Base-by-base conservation (phyloP, 768 basidiomycete species). In the Lactarius psammicola region DNA sequence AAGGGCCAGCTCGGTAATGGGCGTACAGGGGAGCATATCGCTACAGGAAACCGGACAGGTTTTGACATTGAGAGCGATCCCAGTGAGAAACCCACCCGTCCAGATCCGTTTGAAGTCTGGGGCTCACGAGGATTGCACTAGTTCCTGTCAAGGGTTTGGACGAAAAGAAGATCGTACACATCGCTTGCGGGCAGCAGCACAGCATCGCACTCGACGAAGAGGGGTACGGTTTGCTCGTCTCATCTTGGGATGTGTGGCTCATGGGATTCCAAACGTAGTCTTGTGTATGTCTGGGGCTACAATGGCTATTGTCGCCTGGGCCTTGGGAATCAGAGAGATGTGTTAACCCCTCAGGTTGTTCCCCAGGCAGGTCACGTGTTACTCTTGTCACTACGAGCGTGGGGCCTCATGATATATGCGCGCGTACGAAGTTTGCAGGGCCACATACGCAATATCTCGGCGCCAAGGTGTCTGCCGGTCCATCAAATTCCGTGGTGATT, bases 1-100 rank as follows among this genome's bases (percentile, higher is more conserved):
- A 87, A 92, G 65, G 96, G 96, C 1, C 95, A 97, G 69, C 80
- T 98, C 0, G 96, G 94, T 0, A 95, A 94, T 74, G 96, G 95
- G 20, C 86, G 86, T 68, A 95, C 94, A 0, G 94, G 95, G n/a
- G 94, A 96, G 76, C 85, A 92, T 40, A 92, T 96, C 64, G 84
- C 88, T 10, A 89, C 90, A 1, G 91, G 90, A 23, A 92, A 92
- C 71, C 94, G 94, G 76, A 85, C 87, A 0, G 87, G 84, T 13
- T 96, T 84, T 71, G 95, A 96, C 72, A 82, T 90, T 23, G 88
- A 93, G 70, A 76, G 79, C 38, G 81, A 85, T 10, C 91, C 92
- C 30, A 79, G 92, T 90, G 71, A 69, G 81, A 71, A 31, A 20
- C 28, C 18, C 30, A 10, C 23, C 31, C 11, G 31, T 36, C 18